phyloP scores from a whole-genome alignment of 768 basidiomycete species.

The Podaxis carcinomalis region DNA sequence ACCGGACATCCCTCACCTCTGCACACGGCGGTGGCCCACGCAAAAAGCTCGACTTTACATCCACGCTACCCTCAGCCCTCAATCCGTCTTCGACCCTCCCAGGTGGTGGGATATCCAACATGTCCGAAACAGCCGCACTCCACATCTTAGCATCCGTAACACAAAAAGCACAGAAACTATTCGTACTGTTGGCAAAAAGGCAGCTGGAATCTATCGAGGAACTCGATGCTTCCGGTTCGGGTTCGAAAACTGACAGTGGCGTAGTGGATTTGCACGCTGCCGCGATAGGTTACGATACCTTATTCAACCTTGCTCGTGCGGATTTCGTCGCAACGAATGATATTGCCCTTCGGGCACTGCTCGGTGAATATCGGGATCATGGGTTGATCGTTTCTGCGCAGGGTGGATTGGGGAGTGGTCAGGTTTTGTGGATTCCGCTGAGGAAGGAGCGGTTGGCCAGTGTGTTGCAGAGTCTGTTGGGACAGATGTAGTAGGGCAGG shows the following conservation, averaged over 20 bases:
- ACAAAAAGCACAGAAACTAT: slow-evolving; percentile 80
- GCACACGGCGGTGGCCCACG: slow-evolving; percentile 20
- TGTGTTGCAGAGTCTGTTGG: slow-evolving; percentile 30
- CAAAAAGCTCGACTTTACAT: too few relatives aligned
- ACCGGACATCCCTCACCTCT: slow-evolving; percentile 58
- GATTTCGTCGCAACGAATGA: slow-evolving; percentile 85
- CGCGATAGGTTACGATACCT: slow-evolving; percentile 58
- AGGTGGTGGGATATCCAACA: slow-evolving; percentile 22
- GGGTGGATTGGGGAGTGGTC: slow-evolving; percentile 36
- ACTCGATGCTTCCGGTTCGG: slow-evolving; percentile 22
- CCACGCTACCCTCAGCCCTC: slow-evolving; percentile 16
- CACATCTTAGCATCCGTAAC: slow-evolving; percentile 88
- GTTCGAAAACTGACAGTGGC: slow-evolving; percentile 4
- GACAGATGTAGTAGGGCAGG: background rate
- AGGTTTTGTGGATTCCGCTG: slow-evolving; percentile 85
- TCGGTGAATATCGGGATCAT: slow-evolving; percentile 93
- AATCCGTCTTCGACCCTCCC: slow-evolving; percentile 17
- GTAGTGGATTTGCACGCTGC: slow-evolving; percentile 44
- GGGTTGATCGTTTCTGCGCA: slow-evolving; percentile 62
- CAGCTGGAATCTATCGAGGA: slow-evolving; percentile 65
- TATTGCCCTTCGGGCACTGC: slow-evolving; percentile 71
- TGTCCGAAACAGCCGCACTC: slow-evolving; percentile 71
- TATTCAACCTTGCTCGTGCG: slow-evolving; percentile 65
- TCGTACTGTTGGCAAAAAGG: slow-evolving; percentile 60
- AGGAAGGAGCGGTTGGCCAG: slow-evolving; percentile 66